A percentile compares a stretch with the other conserved stretches of the same genome.
Conservation (phyloP, 768 basidiomycete species). For the Boletus sp. region DNA sequence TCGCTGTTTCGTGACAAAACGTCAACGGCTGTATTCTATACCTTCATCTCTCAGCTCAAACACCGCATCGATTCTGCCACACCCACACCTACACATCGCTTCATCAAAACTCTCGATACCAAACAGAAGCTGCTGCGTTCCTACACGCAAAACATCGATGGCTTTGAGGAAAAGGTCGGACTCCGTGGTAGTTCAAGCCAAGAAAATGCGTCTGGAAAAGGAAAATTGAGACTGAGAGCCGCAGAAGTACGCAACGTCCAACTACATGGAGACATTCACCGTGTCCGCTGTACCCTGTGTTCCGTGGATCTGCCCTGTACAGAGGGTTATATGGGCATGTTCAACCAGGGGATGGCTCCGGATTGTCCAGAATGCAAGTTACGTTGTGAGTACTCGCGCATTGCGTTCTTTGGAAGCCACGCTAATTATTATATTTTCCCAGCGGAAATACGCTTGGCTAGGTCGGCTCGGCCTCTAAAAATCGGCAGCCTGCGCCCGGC, state of each 20-base stretch:
- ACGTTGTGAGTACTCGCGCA: slow-evolving; percentile 58
- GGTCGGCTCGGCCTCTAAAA: slow-evolving; percentile 73
- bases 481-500: slow-evolving; percentile 88
- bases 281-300: slow-evolving; percentile 85
- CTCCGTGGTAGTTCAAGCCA: slow-evolving; percentile 64
- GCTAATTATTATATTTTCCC: slow-evolving; percentile 15
- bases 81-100: slow-evolving; percentile 84
- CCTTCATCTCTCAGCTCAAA: slow-evolving; percentile 91
- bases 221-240: slow-evolving; percentile 62
- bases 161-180: slow-evolving; percentile 80
- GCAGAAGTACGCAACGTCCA: slow-evolving; percentile 86
- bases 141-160: slow-evolving; percentile 99
- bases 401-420: not conserved
- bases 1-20: slow-evolving; percentile 82
- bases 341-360: slow-evolving; percentile 69
- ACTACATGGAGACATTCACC: slow-evolving; percentile 90
- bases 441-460: slow-evolving; percentile 79
- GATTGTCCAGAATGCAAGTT: slow-evolving; percentile 82
- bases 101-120: slow-evolving; percentile 78
- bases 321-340: slow-evolving; percentile 57
- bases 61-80: slow-evolving; percentile 72
- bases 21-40: slow-evolving; percentile 88
- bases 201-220: slow-evolving; percentile 50
- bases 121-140: slow-evolving; percentile 84
- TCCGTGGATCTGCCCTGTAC: slow-evolving; percentile 73